Conservation (phyloP, 2,329 filamentous ascomycete genomes). For the Talaromyces marneffei region DNA sequence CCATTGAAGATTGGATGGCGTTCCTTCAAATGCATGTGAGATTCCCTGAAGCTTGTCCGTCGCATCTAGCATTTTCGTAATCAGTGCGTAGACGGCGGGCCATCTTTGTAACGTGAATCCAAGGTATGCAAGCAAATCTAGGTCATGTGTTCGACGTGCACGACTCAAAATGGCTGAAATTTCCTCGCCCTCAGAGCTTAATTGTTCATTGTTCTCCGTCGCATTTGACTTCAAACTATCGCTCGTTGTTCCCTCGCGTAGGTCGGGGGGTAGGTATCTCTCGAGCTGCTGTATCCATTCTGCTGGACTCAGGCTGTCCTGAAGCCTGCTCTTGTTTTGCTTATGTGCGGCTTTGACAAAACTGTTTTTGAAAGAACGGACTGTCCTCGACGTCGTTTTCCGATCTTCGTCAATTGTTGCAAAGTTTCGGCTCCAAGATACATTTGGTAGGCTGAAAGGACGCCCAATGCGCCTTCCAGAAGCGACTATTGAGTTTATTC, state of each 20-base stretch:
- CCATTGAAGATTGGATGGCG: slow-evolving; percentile 29
- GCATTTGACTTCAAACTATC: background rate
- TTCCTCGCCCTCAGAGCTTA: slow-evolving; percentile 23
- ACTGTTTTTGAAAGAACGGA: background rate
- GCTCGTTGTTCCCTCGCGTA: slow-evolving; percentile 18
- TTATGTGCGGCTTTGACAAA: background rate
- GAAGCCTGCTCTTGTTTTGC: background rate
- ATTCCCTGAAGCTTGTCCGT: slow-evolving; percentile 23
- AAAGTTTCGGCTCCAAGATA: background rate
- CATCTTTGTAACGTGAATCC: slow-evolving; percentile 37
- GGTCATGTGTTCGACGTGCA: slow-evolving; percentile 22
- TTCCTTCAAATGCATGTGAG: slow-evolving; percentile 16
- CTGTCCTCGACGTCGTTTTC: background rate
- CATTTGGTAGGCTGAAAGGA: slow-evolving; percentile 5
- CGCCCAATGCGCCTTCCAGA: background rate
- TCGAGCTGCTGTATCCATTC: slow-evolving; percentile 34
- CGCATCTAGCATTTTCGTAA: slow-evolving; percentile 36
- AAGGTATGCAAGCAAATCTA: slow-evolving; percentile 37
- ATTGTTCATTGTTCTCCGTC: background rate
- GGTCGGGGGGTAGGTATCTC: slow-evolving; percentile 26
- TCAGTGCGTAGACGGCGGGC: slow-evolving; percentile 35
- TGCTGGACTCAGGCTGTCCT: slow-evolving; percentile 20
- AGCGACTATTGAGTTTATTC: background rate
- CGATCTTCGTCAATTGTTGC: background rate
- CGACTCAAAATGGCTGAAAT: slow-evolving; percentile 29